These are phyloP conservation scores for Pseudopyricularia javanii DNA, from an alignment of 2,329 filamentous ascomycete genomes.

Conservation along the genomic window DNA sequence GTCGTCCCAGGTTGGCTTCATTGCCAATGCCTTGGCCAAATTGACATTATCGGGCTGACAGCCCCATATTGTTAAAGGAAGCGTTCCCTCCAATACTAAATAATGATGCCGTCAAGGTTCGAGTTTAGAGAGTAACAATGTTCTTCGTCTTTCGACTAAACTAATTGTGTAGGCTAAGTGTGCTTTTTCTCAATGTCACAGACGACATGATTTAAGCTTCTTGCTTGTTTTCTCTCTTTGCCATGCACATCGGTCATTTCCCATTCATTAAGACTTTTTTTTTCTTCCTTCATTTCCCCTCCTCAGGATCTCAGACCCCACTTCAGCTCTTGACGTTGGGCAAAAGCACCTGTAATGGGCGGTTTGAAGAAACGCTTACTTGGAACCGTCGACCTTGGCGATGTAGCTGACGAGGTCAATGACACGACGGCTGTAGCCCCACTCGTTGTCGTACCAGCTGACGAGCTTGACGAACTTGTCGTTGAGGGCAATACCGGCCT, in stretches of 20 bases:
- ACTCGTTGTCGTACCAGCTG: conserved; percentile 99
- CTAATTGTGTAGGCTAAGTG: not conserved
- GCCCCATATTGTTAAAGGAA: too few relatives aligned
- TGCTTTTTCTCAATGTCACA: not conserved
- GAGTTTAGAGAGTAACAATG: not conserved
- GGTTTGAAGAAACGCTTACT: conserved; percentile 20
- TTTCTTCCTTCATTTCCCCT: not conserved
- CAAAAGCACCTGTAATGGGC: not conserved
- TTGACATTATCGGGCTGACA: too few relatives aligned
- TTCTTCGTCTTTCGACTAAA: not conserved
- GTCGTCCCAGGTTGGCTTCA: too few relatives aligned
- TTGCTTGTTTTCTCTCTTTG: not conserved
- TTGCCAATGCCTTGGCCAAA: too few relatives aligned
- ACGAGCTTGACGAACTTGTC: conserved; percentile 98
- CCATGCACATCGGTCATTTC: not conserved
- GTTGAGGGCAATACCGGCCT: conserved; percentile 98
- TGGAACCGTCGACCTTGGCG: conserved; percentile 59
- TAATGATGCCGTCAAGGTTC: too few relatives aligned
- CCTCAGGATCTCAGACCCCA: not conserved
- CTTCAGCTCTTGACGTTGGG: conserved; percentile 1
- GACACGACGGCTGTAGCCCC: conserved; percentile 96
- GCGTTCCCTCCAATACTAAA: too few relatives aligned
- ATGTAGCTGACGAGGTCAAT: conserved; percentile 71
- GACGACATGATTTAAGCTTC: not conserved
- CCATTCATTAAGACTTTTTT: not conserved